Percentiles rank a stretch among this genome's conserved stretches.
Evolutionary conservation across 352 stramenopile species (phyloP).

Genomic region (Globisporangium recalcitrans): DNA sequence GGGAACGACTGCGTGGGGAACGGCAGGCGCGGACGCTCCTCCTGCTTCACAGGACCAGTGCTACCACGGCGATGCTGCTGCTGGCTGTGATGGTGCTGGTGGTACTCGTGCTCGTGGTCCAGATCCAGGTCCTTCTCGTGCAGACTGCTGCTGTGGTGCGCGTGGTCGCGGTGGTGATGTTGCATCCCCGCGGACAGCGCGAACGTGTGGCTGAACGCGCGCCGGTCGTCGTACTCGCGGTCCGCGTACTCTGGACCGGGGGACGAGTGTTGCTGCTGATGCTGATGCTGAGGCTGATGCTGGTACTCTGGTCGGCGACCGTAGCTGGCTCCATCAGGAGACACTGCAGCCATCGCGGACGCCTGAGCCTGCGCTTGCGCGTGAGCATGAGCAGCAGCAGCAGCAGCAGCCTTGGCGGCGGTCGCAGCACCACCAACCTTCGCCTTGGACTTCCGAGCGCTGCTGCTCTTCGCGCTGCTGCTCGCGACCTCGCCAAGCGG

Average conservation of each 20-base stretch:
- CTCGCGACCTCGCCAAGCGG: conserved; percentile 21
- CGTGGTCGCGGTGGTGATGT: conserved; percentile 19
- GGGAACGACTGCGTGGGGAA: conserved; percentile 60
- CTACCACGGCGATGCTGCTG: not conserved
- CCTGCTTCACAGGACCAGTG: conserved; percentile 21
- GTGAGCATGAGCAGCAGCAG: not conserved
- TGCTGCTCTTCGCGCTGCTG: conserved; percentile 16
- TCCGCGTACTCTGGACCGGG: conserved; percentile 21
- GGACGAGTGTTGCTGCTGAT: conserved; percentile 4
- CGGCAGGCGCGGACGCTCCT: conserved; percentile 42
- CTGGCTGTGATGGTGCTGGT: conserved; percentile 1
- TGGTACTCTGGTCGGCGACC: conserved; percentile 12
- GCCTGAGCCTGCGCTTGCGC: not conserved
- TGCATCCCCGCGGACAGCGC: conserved; percentile 19
- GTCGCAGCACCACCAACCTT: not conserved
- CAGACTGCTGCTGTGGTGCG: not conserved
- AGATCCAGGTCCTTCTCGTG: conserved; percentile 23
- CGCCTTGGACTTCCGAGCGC: not conserved
- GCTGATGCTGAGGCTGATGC: not conserved
- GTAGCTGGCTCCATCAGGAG: not conserved
- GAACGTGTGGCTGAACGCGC: conserved; percentile 18
- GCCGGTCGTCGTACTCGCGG: conserved; percentile 30
- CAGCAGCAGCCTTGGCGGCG: not conserved
- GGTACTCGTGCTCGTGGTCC: conserved; percentile 20
- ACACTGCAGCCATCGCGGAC: not conserved